Evolutionary conservation across 805 yeast species (phyloP).

Genomic region (Candida ipomoeae): DNA sequence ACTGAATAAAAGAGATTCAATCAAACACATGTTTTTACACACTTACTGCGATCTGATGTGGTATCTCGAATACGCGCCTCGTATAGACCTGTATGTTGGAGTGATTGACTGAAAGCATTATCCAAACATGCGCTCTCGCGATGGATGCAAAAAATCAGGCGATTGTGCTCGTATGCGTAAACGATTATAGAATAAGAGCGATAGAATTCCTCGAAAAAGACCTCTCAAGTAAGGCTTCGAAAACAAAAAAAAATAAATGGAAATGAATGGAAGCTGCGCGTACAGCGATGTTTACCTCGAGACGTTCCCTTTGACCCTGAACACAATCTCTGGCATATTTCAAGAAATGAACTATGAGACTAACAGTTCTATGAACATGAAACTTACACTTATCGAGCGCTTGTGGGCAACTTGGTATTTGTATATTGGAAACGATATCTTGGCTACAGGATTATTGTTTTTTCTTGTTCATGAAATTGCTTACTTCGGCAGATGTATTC

Average conservation of each 20-base stretch:
- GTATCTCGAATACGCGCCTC: neutral
- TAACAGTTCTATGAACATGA: slow-evolving; percentile 19
- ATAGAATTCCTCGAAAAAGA: neutral
- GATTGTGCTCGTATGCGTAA: neutral
- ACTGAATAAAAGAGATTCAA: neutral
- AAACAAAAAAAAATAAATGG: neutral
- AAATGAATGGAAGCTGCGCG: neutral
- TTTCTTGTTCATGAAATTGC: slow-evolving; percentile 79
- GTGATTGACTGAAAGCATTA: slow-evolving; percentile 1
- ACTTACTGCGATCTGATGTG: neutral
- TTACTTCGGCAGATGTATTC: slow-evolving; percentile 89
- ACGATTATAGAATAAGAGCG: neutral
- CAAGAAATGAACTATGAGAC: slow-evolving; percentile 1
- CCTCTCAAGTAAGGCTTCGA: neutral
- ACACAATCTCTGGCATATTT: neutral
- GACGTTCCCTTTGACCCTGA: neutral
- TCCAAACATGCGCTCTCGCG: slow-evolving; percentile 2
- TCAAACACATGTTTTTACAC: neutral
- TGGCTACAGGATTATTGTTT: slow-evolving; percentile 88
- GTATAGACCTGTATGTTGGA: slow-evolving; percentile 1
- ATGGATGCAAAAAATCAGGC: slow-evolving; percentile 5
- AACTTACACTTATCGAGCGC: slow-evolving; percentile 45
- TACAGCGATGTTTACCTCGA: neutral
- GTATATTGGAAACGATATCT: slow-evolving; percentile 78
- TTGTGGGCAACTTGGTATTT: slow-evolving; percentile 88